These are phyloP conservation scores for Coemansia sp. DNA, from an alignment of 371 early-diverging fungal genomes.

Conservation along the genomic window DNA sequence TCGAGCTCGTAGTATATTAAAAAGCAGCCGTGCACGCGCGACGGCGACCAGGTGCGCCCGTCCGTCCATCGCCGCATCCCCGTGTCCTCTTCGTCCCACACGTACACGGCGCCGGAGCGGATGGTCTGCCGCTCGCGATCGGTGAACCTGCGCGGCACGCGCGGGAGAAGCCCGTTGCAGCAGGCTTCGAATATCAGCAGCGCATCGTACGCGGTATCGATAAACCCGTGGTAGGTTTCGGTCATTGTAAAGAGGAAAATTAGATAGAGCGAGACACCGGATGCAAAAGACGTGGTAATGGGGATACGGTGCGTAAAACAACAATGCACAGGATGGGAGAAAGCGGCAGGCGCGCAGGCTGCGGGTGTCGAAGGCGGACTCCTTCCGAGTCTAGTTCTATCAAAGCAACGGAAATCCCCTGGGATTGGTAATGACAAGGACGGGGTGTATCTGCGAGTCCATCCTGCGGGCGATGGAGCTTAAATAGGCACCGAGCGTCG, in stretches of 20 bases:
- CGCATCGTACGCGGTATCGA: slow-evolving; percentile 79
- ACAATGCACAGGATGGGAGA: background rate
- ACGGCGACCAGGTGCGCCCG: slow-evolving; percentile 82
- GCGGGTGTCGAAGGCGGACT: no score
- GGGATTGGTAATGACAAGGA: slow-evolving; percentile 1
- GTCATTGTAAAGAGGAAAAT: slow-evolving; percentile 45
- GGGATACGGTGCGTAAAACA: background rate
- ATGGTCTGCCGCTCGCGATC: slow-evolving; percentile 76
- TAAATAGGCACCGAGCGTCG: background rate
- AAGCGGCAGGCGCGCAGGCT: background rate
- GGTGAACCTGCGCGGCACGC: slow-evolving; percentile 74
- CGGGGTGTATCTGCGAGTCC: slow-evolving; percentile 1
- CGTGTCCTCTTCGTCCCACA: slow-evolving; percentile 84
- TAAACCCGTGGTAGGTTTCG: slow-evolving; percentile 73
- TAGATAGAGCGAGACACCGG: background rate
- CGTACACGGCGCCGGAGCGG: slow-evolving; percentile 81
- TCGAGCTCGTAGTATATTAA: slow-evolving; percentile 76
- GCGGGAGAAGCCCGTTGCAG: slow-evolving; percentile 63
- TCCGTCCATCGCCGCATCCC: slow-evolving; percentile 92
- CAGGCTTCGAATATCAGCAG: slow-evolving; percentile 83
- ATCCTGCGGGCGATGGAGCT: background rate
- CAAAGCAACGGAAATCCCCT: background rate
- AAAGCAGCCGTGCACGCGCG: slow-evolving; percentile 77
- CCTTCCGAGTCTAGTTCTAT: slow-evolving; percentile 1
- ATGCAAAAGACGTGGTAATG: slow-evolving; percentile 2